A percentile compares a stretch with the other conserved stretches of the same genome.
Evolutionary conservation across 2,329 filamentous ascomycete species (phyloP).

Genomic region (Diaporthe amygdali): DNA sequence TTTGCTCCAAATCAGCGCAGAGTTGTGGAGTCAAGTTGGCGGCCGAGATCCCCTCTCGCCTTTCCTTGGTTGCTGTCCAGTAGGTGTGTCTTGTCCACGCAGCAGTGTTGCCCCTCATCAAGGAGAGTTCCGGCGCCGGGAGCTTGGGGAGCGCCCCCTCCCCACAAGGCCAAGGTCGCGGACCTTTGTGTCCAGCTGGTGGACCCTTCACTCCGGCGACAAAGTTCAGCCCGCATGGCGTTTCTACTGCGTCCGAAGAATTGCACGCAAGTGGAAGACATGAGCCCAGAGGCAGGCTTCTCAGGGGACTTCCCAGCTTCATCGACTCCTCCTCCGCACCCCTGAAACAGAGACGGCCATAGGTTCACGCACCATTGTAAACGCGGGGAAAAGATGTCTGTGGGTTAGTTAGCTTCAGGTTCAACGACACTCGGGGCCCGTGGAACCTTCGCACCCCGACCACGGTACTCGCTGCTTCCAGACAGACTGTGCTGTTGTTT

Average conservation of each 20-base stretch:
- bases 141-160: not conserved
- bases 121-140: not conserved
- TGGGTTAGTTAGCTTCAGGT: not conserved
- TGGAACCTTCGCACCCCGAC: not conserved
- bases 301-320: not conserved
- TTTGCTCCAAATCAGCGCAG: not conserved
- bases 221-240: constrained; percentile 11
- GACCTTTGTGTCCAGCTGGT: not conserved
- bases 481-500: not conserved
- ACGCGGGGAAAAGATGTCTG: constrained; percentile 17
- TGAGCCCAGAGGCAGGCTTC: not conserved
- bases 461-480: not conserved
- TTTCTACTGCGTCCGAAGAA: not conserved
- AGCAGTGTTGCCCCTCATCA: not conserved
- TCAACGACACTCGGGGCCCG: not conserved
- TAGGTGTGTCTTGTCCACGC: not conserved
- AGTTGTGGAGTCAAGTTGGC: not conserved
- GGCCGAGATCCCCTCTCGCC: not conserved
- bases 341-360: constrained; percentile 8
- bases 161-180: not conserved
- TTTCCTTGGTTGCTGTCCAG: not conserved
- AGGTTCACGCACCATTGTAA: not conserved
- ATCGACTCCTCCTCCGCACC: not conserved
- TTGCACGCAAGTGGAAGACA: not conserved
- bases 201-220: constrained; percentile 6